Evolutionary conservation across 140 eudicot species (phyloP), one percentile per base, ranked within the genome.

Genomic region (Flaveria floridana): DNA sequence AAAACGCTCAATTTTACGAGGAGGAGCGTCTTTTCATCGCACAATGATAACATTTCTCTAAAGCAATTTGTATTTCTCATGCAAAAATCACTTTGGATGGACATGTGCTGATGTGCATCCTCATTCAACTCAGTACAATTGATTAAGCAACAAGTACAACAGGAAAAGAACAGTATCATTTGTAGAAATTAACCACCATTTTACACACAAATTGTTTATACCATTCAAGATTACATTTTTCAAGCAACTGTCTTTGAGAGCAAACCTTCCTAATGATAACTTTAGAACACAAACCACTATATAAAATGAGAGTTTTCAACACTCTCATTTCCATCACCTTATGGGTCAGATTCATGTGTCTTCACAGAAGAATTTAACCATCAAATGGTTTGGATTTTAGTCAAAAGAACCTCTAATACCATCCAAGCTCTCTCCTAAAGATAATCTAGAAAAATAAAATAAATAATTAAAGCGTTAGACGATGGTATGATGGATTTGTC

Each of bases 371-470:
- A 34, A 34, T 34, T 34, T 34, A 34, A 19, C 41, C 65, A 28
- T 12, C 65, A 71, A 16, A 55, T 15, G 52, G 52, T 68, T 12
- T 6, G 10, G 42, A 14, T 50, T 80, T 37, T 79, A 81, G 12
- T 81, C 80, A 3, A 90, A 82, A 56, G 91, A 84, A 74, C 97
- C 95, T 73, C 19, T 82, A 51, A 90, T 71, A 23, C 89, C 95
- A 65, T 86, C 90, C 78, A 90, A 78, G 85, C 92, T 90, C 85
- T 90, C 97, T 65, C 97, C 97, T 59, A 86, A 74, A 65, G 95
- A 90, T 61, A 67, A 79, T 82, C 97, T 90, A 81, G 80, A 48
- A 66, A 79, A 62, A 23, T 42, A 42, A 42, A 42, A 7, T 1
- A 42, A 8, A 42, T 42, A 42, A 42, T 42, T 7, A 76, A 61